phyloP scores from a whole-genome alignment of 2,329 filamentous ascomycete species.

The Bipolaris victoriae region DNA sequence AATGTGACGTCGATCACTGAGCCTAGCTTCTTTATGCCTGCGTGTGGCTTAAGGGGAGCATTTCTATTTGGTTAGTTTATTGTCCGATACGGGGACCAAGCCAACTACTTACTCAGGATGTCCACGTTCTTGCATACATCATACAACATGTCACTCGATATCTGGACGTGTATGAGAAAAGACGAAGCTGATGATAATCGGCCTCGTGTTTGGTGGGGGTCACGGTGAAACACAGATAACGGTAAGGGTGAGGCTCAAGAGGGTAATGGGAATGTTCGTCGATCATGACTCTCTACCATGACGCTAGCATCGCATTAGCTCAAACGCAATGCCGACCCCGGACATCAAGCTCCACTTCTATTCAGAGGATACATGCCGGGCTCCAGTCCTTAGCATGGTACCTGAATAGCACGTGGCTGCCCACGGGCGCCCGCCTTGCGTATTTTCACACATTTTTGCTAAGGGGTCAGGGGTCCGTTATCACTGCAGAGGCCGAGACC shows the following conservation, averaged over 20 bases:
- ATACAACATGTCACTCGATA: not conserved
- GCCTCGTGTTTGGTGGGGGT: not conserved
- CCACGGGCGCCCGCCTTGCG: not conserved
- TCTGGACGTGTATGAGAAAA: too few species aligned
- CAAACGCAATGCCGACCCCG: not conserved
- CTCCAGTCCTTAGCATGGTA: slow-evolving; percentile 2
- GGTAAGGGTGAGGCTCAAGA: not conserved
- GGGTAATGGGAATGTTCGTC: not conserved
- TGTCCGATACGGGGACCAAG: not conserved
- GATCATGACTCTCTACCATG: slow-evolving; percentile 5
- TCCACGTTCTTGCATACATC: not conserved
- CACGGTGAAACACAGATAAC: not conserved
- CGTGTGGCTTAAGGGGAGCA: slow-evolving; percentile 5
- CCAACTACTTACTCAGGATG: too few species aligned
- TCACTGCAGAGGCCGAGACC: not conserved
- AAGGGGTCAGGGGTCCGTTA: not conserved
- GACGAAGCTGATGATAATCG: not conserved
- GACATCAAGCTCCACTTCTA: not conserved
- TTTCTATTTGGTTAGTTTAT: slow-evolving; percentile 5
- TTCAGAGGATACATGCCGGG: not conserved
- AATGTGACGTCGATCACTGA: slow-evolving; percentile 1
- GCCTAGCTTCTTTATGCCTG: slow-evolving; percentile 4
- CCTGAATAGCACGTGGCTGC: slow-evolving; percentile 8
- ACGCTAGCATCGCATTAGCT: slow-evolving; percentile 1
- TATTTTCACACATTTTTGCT: not conserved